Evolutionary conservation across 176 grass and related monocot genomes (phyloP), one percentile per base, ranked within the genome.

Genomic region (Lolium perenne): DNA sequence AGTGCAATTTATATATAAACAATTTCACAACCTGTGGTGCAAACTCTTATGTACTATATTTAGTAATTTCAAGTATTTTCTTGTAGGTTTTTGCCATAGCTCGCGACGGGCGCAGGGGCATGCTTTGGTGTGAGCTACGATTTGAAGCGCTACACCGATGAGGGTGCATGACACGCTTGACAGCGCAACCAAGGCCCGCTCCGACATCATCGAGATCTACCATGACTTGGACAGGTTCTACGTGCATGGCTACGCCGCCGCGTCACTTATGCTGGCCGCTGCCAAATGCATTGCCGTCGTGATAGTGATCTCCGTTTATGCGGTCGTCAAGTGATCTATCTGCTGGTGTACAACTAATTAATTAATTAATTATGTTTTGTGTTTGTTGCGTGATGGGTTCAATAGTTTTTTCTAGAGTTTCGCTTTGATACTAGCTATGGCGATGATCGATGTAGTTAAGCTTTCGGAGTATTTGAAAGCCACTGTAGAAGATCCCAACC

Each of bases 61-160:
- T 48, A n/a, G 38, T 20, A 38, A 20, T 0, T 15, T 43, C 18
- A 49, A 8, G 2, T 2, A 25, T 22, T 4, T 15, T 62, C 11
- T 10, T 32, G 53, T 10, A 82, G 80, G 12, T 54, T 25, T 63
- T 79, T 23, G 43, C 56, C 7, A 1, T 89, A 68, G 7, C 78
- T n/a, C n/a, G 76, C 35, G 2, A 62, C 66, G 0, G 87, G 75
- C 0, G 81, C 75, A 0, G 87, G n/a, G 1, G 81, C 46, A 0
- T 76, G 75, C 29, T 14, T 65, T 5, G 82, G 75, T 16, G 29
- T n/a, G 55, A 89, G 75, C 55, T 25, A 55, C 16, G 81, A 89
- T 16, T 20, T 13, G n/a, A 62, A 73, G 65, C 55, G 16, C 20
- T 43, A n/a, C n/a, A 0, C 26, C 32, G 70, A 82, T 21, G 6